These are phyloP conservation scores for Akanthomyces lecanii DNA, from an alignment of 2,329 filamentous ascomycete genomes.

Conservation along the genomic window DNA sequence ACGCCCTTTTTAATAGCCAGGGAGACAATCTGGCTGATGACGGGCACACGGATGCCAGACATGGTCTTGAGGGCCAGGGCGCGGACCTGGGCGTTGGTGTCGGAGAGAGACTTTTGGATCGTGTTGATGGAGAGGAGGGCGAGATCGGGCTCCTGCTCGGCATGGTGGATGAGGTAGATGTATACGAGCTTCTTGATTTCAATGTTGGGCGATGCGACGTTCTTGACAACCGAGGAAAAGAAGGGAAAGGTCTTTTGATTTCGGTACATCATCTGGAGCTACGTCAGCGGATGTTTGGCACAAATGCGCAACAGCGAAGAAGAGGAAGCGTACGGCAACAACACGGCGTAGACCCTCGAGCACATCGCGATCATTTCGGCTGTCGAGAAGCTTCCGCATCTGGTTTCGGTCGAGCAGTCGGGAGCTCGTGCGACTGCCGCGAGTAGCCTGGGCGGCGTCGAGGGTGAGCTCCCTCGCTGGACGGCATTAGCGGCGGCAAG, in stretches of 20 bases:
- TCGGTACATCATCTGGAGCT: slow-evolving; percentile 83
- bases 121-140: slow-evolving; percentile 96
- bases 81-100: slow-evolving; percentile 83
- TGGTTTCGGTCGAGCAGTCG: slow-evolving; percentile 71
- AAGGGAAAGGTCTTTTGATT: slow-evolving; percentile 83
- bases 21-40: slow-evolving; percentile 96
- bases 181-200: slow-evolving; percentile 98
- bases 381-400: slow-evolving; percentile 92
- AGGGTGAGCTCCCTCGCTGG: slow-evolving; percentile 93
- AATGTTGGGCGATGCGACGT: slow-evolving; percentile 87
- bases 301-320: slow-evolving; percentile 13
- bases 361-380: slow-evolving; percentile 86
- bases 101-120: slow-evolving; percentile 94
- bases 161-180: slow-evolving; percentile 95
- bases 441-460: slow-evolving; percentile 88
- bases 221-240: slow-evolving; percentile 98
- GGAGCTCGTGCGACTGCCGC: slow-evolving; percentile 57
- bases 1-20: slow-evolving; percentile 91
- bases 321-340: slow-evolving; percentile 63
- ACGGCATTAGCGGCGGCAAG: slow-evolving; percentile 20
- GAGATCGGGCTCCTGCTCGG: slow-evolving; percentile 91
- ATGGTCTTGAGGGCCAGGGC: slow-evolving; percentile 93
- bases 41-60: slow-evolving; percentile 94
- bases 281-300: background rate
- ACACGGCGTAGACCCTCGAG: slow-evolving; percentile 87